Evolutionary conservation across 2,329 filamentous ascomycete genomes (phyloP).

Genomic region (Aureobasidium sp.): DNA sequence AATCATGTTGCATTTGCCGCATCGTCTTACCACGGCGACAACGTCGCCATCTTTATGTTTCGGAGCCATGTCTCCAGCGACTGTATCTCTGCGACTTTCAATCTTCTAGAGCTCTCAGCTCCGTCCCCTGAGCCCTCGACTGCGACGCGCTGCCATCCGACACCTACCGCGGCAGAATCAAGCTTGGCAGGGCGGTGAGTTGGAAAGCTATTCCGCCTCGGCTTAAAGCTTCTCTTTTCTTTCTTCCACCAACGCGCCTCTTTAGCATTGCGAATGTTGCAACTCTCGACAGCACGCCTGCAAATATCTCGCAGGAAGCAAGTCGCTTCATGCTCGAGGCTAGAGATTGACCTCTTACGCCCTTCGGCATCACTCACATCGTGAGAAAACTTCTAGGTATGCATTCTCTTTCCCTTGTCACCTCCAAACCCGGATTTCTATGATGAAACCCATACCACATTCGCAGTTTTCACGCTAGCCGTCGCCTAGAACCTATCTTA

Average conservation of each 20-base stretch:
- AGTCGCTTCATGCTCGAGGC: neutral
- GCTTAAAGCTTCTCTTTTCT: neutral
- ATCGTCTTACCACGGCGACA: constrained; percentile 45
- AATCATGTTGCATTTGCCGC: neutral
- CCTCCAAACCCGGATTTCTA: constrained; percentile 26
- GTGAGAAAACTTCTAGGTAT: neutral
- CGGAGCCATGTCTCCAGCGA: constrained; percentile 42
- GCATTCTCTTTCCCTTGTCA: neutral
- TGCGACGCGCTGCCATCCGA: neutral
- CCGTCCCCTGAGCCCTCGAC: neutral
- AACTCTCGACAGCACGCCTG: neutral
- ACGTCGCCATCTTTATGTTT: constrained; percentile 55
- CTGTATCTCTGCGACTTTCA: neutral
- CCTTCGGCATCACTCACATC: neutral
- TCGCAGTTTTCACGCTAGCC: constrained; percentile 75
- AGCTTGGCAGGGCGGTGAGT: neutral
- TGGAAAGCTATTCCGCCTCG: neutral
- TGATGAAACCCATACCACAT: constrained; percentile 72
- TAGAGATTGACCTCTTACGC: neutral
- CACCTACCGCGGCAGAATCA: neutral
- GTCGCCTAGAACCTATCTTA: constrained; percentile 30
- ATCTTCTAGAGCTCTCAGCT: neutral
- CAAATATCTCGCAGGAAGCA: neutral
- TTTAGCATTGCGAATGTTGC: neutral
- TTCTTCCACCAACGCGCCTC: neutral